Evolutionary conservation across 1,139 yeast species (phyloP), one percentile per base, ranked within the genome.

Genomic region (Candida sp.): DNA sequence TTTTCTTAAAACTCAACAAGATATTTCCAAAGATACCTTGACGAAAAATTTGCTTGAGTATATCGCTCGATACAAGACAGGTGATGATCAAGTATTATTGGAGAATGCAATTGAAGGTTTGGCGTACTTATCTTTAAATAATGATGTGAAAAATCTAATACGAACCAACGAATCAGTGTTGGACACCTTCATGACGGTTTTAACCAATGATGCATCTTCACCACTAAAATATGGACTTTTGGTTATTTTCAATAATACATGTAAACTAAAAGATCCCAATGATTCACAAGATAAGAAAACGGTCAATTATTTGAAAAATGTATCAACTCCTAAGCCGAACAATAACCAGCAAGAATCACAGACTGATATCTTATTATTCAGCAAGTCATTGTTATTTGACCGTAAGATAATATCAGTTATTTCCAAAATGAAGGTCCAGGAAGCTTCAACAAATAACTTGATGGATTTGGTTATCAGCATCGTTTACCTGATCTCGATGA

Each of bases 71-170:
- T 21, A 30, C 12, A 33, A 42, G 2, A 36, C 41, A 6, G 42
- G 43, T 2, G 43, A 40, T 21, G 46, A 45, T 9, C 43, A 51
- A 1, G 47, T 42, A 6, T 39, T 43, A 22, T 34, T 54, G 6
- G 70, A 60, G 33, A 54, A 56, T 38, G 47, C 64, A 11, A 53
- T 75, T 22, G 83, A 78, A 56, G 76, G 77, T 0, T 52, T 78
- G 39, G 78, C 81, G 12, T 76, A 74, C 45, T 52, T 78, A 22
- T 66, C 77, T 1, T 59, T 77, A 33, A 72, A 68, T 43, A 50
- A 62, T 21, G 48, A 58, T 7, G 55, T 71, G 3, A 66, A 68
- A 43, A 53, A 58, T 8, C 38, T 42, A 15, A 42, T 77, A 7
- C 60, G 82, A 50, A 45, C 46, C 25, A 69, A 75, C 47, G 64